These are phyloP conservation scores for Cyclospora cayetanensis DNA, from an alignment of 169 alveolate species.

Conservation along the genomic window DNA sequence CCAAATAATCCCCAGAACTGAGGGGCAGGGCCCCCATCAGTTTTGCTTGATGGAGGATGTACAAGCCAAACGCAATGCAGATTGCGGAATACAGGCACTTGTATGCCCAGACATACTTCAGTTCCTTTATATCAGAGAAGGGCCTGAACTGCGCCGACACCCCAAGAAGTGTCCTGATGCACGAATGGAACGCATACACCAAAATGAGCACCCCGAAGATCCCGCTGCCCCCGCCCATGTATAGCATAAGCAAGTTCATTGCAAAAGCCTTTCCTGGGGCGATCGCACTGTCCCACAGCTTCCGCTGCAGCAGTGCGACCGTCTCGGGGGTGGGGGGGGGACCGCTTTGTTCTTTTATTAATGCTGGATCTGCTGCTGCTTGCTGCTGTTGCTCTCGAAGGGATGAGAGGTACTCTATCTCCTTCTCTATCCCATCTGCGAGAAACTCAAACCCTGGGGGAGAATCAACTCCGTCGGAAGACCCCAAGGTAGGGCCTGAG, in stretches of 20 bases:
- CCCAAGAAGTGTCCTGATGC: neutral
- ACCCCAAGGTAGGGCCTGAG: neutral
- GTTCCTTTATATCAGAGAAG: neutral
- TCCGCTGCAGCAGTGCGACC: constrained; percentile 30
- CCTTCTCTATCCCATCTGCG: neutral
- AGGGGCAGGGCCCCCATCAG: constrained; percentile 11
- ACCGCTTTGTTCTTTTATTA: neutral
- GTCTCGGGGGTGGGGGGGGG: neutral
- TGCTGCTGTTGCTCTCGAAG: constrained; percentile 38
- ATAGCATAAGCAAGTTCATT: constrained; percentile 23
- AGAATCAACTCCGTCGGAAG: neutral
- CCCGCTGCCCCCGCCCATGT: constrained; percentile 37
- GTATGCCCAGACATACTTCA: neutral
- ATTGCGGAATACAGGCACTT: neutral
- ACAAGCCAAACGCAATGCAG: neutral
- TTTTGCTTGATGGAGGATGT: neutral
- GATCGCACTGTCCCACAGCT: neutral
- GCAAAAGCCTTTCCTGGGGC: constrained; percentile 17
- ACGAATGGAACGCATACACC: constrained; percentile 2
- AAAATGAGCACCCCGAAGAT: neutral
- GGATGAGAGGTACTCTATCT: neutral
- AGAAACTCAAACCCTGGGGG: constrained; percentile 36
- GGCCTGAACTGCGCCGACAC: neutral
- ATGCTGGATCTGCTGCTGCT: neutral
- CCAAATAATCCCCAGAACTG: neutral